Base-by-base conservation (phyloP, 257 asterid genomes). In the Forsythia viridissima region DNA sequence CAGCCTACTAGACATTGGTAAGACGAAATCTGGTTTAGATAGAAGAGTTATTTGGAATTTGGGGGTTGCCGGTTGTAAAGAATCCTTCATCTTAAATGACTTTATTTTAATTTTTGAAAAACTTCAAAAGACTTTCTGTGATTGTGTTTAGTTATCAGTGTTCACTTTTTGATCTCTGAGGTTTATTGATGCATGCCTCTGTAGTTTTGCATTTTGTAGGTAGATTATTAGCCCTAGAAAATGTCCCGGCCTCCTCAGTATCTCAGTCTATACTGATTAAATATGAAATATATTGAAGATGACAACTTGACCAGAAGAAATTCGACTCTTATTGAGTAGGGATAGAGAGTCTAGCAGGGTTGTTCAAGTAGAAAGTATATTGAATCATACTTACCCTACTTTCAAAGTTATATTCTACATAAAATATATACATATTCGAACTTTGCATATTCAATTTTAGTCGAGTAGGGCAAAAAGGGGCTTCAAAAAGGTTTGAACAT, bases 11-110 rank as follows among this genome's bases (percentile, higher is more conserved):
- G 70, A 77, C 51, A 59, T 81, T 73, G 71, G 73, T 77, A 63
- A 70, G 84, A 4, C 52, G 48, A 63, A 69, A 74, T 10, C 39
- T 6, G 69, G 69, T 61, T 61, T 21, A 61, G 39, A 61, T 61
- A 61, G 38, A 24, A 61, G 37, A 8, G 38, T 61, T 24, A 61
- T 61, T 61, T 8, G 38, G 39, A 81, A 77, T 61, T 71, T 67
- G 70, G 46, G 70, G 79, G 78, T 72, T 72, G 69, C 68, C 65
- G 63, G 39, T 72, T 81, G 82, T 82, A 84, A 61, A 61, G 9
- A 57, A 48, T 40, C 74, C 43, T 38, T 82, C 77, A 78, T 82
- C 81, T 78, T 82, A 61, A 57, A 21, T 67, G 84, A 71, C 73
- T 67, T 57, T 30, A 0, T 30, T 30, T 66, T 15, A 13, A 13